Percentiles rank a stretch among this genome's conserved stretches.
phyloP scores from a whole-genome alignment of 352 stramenopile species.

The Globisporangium recalcitrans region DNA sequence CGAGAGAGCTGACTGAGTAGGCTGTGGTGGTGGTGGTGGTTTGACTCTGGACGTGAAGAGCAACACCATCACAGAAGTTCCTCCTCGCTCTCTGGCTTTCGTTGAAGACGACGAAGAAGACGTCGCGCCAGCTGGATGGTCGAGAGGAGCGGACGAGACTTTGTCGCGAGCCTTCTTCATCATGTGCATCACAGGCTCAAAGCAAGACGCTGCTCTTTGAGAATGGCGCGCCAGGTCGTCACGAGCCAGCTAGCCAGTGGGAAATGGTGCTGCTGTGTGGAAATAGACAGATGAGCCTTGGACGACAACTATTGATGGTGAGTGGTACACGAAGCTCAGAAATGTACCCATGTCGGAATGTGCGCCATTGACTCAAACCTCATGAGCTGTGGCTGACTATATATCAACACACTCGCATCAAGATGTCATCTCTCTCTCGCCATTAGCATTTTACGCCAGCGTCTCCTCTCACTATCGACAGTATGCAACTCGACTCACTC shows the following conservation, averaged over 20 bases:
- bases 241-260: neutral
- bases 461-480: neutral
- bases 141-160: neutral
- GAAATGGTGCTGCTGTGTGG: neutral
- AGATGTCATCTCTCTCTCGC: neutral
- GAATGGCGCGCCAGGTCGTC: neutral
- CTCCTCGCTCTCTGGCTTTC: neutral
- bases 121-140: neutral
- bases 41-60: conserved; percentile 2
- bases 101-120: neutral
- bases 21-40: neutral
- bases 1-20: neutral
- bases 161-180: conserved; percentile 10
- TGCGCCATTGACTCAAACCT: no score
- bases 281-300: conserved; percentile 16
- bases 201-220: neutral
- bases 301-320: neutral
- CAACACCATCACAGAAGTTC: neutral
- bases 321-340: neutral
- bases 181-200: neutral
- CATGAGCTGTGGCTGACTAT: neutral
- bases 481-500: neutral
- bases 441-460: neutral
- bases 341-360: neutral
- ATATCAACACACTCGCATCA: neutral